These are phyloP conservation scores for Pichia nakasei DNA, from an alignment of 805 yeast genomes.

Conservation along the genomic window DNA sequence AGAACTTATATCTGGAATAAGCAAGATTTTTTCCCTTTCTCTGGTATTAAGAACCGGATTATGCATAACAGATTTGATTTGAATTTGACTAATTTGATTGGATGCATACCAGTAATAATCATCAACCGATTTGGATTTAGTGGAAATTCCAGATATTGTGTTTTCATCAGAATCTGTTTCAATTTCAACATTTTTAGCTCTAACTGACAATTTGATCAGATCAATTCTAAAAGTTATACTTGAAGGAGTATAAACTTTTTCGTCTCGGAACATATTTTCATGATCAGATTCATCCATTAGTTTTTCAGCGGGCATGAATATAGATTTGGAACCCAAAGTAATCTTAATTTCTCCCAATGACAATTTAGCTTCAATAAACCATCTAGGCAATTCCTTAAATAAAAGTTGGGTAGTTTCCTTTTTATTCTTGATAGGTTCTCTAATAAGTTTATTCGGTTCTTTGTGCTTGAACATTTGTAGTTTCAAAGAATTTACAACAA, in stretches of 20 bases:
- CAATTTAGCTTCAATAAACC: conserved; percentile 25
- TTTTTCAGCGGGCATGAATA: conserved; percentile 12
- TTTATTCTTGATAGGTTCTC: neutral
- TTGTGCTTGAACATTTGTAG: neutral
- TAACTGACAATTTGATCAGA: neutral
- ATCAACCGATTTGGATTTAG: conserved; percentile 1
- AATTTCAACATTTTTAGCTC: neutral
- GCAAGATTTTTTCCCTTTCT: conserved; percentile 1
- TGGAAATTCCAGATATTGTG: conserved; percentile 2
- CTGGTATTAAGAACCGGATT: neutral
- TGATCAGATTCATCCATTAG: conserved; percentile 6
- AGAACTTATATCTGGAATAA: conserved; percentile 4
- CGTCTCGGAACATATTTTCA: neutral
- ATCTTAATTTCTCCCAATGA: conserved; percentile 8
- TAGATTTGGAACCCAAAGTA: conserved; percentile 15
- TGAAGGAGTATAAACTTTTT: conserved; percentile 5
- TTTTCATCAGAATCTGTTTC: conserved; percentile 4
- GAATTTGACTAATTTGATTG: neutral
- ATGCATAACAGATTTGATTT: conserved; percentile 1
- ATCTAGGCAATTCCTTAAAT: conserved; percentile 27
- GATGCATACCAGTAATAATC: conserved; percentile 10
- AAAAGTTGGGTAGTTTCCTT: conserved; percentile 10
- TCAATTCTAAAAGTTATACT: neutral
- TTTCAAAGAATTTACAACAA: conserved; percentile 2
- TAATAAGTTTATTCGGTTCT: neutral